A percentile compares a stretch with the other conserved stretches of the same genome.
Conservation (phyloP, 352 stramenopile genomes). For the Phytophthora melonis region DNA sequence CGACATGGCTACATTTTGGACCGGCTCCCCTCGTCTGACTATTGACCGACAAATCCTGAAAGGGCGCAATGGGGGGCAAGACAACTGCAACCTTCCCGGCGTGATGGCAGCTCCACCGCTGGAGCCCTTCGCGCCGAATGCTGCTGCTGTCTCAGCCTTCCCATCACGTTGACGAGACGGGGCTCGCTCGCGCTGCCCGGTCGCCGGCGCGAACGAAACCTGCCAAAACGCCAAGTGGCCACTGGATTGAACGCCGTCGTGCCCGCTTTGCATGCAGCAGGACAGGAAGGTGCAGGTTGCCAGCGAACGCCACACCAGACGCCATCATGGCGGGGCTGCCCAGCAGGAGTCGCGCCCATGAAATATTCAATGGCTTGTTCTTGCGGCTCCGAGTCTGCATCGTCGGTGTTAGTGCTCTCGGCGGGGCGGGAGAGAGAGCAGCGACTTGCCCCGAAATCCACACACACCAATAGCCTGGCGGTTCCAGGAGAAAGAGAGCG, state of each 20-base stretch:
- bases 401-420: not conserved
- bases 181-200: no score
- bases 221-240: not conserved
- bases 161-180: not conserved
- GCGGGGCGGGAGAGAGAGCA: conserved; percentile 27
- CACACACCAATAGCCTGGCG: conserved; percentile 9
- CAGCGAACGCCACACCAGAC: not conserved
- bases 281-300: no score
- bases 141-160: conserved; percentile 16
- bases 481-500: conserved; percentile 13
- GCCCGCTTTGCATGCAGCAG: not conserved
- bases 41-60: conserved; percentile 24
- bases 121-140: not conserved
- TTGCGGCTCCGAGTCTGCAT: not conserved
- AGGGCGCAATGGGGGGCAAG: not conserved
- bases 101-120: not conserved
- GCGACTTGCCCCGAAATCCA: not conserved
- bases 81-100: not conserved
- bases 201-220: conserved; percentile 25
- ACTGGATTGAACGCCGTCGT: conserved; percentile 7
- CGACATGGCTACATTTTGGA: conserved; percentile 26
- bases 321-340: no score
- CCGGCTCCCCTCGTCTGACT: conserved; percentile 8
- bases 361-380: conserved; percentile 36
- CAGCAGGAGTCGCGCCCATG: no score